phyloP scores from a whole-genome alignment of 306 rosid species.

The Lithocarpus polystachyus region DNA sequence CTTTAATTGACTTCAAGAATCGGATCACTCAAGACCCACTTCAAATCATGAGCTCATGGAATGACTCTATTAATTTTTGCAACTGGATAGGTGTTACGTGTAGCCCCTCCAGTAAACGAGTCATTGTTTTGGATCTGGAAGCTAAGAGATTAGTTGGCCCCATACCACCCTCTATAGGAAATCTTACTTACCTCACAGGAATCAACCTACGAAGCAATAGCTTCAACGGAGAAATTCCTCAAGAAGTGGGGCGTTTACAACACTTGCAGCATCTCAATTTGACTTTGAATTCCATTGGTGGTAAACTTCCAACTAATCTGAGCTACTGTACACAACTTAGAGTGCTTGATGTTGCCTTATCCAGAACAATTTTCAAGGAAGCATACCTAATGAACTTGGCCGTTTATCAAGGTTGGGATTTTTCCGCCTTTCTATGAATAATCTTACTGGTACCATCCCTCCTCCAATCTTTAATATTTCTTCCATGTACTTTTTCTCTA shows the following conservation, averaged over 20 bases:
- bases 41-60: conserved; percentile 36
- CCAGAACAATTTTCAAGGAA: neutral
- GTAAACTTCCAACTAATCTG: conserved; percentile 37
- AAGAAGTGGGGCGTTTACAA: conserved; percentile 14
- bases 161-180: conserved; percentile 36
- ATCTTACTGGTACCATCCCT: too few species aligned
- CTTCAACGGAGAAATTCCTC: conserved; percentile 21
- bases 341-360: neutral
- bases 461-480: too few species aligned
- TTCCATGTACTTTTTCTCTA: too few species aligned
- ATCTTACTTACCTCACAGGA: conserved; percentile 32
- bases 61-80: conserved; percentile 33
- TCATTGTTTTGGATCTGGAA: conserved; percentile 15
- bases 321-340: conserved; percentile 18
- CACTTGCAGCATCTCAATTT: conserved; percentile 19
- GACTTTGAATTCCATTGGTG: conserved; percentile 23
- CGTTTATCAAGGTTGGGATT: too few species aligned
- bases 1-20: conserved; percentile 37
- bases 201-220: conserved; percentile 19
- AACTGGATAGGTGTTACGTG: neutral
- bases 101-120: conserved; percentile 16
- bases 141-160: neutral
- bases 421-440: too few species aligned
- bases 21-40: conserved; percentile 32
- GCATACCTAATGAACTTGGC: neutral